Evolutionary conservation across 352 stramenopile species (phyloP), one percentile per base, ranked within the genome.

Genomic region (Pythium biforme): DNA sequence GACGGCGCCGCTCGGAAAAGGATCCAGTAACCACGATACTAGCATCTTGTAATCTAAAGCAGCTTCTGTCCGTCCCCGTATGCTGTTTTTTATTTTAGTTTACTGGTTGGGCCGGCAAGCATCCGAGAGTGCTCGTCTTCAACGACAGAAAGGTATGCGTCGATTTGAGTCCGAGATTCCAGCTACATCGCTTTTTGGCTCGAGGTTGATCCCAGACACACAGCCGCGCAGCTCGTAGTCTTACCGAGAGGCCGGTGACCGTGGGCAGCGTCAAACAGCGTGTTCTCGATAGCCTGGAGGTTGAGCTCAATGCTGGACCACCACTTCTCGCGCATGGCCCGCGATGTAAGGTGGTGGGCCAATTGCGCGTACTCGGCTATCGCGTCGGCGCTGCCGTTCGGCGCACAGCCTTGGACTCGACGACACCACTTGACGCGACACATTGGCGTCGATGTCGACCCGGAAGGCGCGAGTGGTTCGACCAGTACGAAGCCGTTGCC

Each of bases 381-480:
- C 1, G 27, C 19, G 4, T 14, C n/a, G 26, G n/a, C 5, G 29
- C 29, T 55, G 1, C 33, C 48, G 10, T 55, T 19, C 12, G 48
- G 48, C 12, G 48, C 4, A 14, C 14, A 17, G 29, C 48, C 27
- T 0, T 23, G 26, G 2, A 55, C 29, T 3, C 48, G 48, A 6
- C 48, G 48, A 55, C 48, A 27, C 48, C 48, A 55, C 27, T 55
- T 55, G 17, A 55, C 29, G 9, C 48, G 48, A 27, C 27, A 55
- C 4, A 41, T 5, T 3, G 25, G 22, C 26, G 14, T 27, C 17
- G 23, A 27, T 5, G 2, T 41, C n/a, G n/a, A 27, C 27, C n/a
- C 31, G 10, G 31, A 34, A 34, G 34, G 6, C 34, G 6, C 3
- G 2, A 17, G 12, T 14, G 48, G 48, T n/a, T 55, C 27, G 4